phyloP scores from a whole-genome alignment of 257 asterid genomes.

The Rhazya stricta region DNA sequence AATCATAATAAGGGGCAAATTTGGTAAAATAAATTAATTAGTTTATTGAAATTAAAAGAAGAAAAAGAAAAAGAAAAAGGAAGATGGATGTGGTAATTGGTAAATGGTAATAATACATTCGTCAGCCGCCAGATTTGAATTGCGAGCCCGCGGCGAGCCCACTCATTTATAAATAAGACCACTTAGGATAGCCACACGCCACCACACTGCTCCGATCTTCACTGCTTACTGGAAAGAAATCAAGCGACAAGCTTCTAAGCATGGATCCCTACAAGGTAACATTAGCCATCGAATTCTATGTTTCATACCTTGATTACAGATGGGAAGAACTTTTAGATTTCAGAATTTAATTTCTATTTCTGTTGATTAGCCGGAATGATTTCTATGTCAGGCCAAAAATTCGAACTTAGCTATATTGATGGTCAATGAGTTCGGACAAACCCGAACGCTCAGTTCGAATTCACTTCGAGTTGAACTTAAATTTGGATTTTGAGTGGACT shows the following conservation, averaged over 20 bases:
- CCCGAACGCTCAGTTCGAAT: too few species aligned
- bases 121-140: constrained; percentile 20
- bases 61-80: neutral
- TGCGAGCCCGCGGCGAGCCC: constrained; percentile 39
- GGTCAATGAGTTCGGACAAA: too few species aligned
- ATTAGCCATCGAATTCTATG: neutral
- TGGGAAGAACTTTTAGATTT: neutral
- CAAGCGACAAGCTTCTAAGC: constrained; percentile 1
- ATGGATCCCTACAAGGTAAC: constrained; percentile 85
- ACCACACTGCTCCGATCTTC: neutral
- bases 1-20: too few species aligned
- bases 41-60: too few species aligned
- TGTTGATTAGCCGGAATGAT: neutral
- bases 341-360: neutral
- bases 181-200: constrained; percentile 21
- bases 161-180: constrained; percentile 16
- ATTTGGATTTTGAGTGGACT: too few species aligned
- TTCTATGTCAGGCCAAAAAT: neutral
- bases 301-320: neutral
- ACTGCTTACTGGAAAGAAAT: neutral
- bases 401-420: neutral
- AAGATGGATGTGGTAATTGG: too few species aligned
- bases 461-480: too few species aligned
- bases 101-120: neutral
- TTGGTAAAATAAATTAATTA: too few species aligned